Base-by-base conservation (phyloP, 176 grass and related monocot species). In the Oryza longistaminata region DNA sequence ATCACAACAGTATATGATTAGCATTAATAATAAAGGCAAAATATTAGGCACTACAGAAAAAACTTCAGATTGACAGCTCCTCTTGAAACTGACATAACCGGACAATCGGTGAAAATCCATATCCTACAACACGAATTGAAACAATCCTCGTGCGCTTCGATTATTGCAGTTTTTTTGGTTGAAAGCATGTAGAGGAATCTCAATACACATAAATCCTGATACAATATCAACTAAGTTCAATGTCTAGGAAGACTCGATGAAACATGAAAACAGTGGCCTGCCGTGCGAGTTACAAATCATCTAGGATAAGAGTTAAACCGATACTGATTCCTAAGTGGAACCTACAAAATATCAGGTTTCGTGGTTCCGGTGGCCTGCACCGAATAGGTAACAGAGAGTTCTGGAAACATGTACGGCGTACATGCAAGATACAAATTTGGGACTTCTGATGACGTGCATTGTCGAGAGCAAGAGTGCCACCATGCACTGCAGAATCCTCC, bases 261-360 rank as follows among this genome's bases (percentile, higher is more conserved):
- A 17, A 62, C 81, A 15, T 9, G 22, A n/a, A 5, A 62, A 45
- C 21, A 11, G 65, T 17, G 5, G 62, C 64, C 5, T 11, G 62
- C 70, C 5, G 17, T 40, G 62, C n/a, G 9, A 25, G 70, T 78
- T 76, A 76, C 76, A 84, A 74, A 84, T 43, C 31, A 83, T 70
- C 85, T 76, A 91, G 76, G 75, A 81, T 84, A 90, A 90, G n/a
- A 83, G 62, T 83, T 71, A 75, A 68, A 66, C 81, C 27, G 70
- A 87, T 91, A 87, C 52, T 66, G 89, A 91, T 91, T 91, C 89
- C 85, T 76, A 81, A n/a, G 42, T 39, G 89, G 85, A 87, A 91
- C 81, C 85, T 87, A 91, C 76, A 84, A 79, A 81, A 84, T 84
- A 91, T 43, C 70, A 84, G 81, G 76, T 83, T 83, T 80, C 70